phyloP scores from a whole-genome alignment of 352 stramenopile species.

The Hyaloperonospora brassicae region DNA sequence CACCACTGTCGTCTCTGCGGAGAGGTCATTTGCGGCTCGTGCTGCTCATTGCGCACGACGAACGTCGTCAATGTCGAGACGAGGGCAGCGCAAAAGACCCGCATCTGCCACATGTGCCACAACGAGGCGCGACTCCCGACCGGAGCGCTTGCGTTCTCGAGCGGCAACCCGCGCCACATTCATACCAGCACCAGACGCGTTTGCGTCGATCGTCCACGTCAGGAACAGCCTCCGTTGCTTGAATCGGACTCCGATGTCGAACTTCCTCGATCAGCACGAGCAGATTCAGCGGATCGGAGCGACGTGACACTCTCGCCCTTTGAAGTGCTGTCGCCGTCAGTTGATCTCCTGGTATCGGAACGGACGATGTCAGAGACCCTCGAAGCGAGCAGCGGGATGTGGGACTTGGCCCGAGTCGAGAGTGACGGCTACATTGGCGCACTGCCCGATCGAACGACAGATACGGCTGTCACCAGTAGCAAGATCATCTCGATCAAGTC shows the following conservation, averaged over 20 bases:
- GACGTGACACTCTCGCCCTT: slow-evolving; percentile 9
- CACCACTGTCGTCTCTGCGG: slow-evolving; percentile 65
- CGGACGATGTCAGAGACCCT: slow-evolving; percentile 10
- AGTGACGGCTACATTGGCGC: slow-evolving; percentile 23
- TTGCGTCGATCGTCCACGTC: slow-evolving; percentile 13
- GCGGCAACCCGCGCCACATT: slow-evolving; percentile 11
- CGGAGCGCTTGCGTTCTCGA: slow-evolving; percentile 25
- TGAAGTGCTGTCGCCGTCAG: slow-evolving; percentile 9
- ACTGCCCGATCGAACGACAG: slow-evolving; percentile 17
- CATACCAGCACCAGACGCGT: slow-evolving; percentile 14
- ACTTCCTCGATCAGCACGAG: slow-evolving; percentile 6
- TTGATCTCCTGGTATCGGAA: slow-evolving; percentile 9
- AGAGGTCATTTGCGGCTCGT: slow-evolving; percentile 53
- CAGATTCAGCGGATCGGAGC: slow-evolving; percentile 15
- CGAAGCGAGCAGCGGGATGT: slow-evolving; percentile 23
- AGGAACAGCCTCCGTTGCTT: slow-evolving; percentile 16
- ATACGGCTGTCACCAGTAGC: slow-evolving; percentile 9
- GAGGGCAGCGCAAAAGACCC: slow-evolving; percentile 42
- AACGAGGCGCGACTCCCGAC: slow-evolving; percentile 37
- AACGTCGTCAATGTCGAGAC: slow-evolving; percentile 26
- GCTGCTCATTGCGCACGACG: slow-evolving; percentile 38
- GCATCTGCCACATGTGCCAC: slow-evolving; percentile 62
- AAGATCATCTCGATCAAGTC: slow-evolving; percentile 64
- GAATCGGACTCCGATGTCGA: slow-evolving; percentile 11
- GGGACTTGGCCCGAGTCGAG: not conserved